Base-by-base conservation (phyloP, 768 basidiomycete species). In the Trametes coccinea region DNA sequence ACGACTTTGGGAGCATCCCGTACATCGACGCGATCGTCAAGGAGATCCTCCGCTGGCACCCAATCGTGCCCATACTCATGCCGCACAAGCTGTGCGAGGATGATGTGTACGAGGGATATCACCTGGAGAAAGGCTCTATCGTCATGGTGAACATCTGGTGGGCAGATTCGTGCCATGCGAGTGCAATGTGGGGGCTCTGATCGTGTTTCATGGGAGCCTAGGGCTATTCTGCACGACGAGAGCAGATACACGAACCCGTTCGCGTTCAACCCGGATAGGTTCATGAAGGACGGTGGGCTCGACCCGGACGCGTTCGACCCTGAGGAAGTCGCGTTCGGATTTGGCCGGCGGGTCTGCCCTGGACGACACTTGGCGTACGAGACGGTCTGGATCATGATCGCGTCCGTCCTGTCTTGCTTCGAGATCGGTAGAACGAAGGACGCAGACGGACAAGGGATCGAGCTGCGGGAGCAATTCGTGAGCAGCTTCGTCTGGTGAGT, bases 21-120 rank as follows among this genome's bases (percentile, higher is more conserved):
- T 90, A 82, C 67, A 74, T 84, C 51, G 77, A 86, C 9, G 82
- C 82, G 3, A 59, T 88, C 37, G 68, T 86, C 61, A 79, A 75
- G 16, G 85, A 88, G n/a, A 22, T 60, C 13, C 17, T 66, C 27
- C 61, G 61, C 5, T 62, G 56, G 56, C 37, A 58, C 4, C 61
- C 61, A 0, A 56, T 56, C 43, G 60, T 62, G 2, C 55, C 54
- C 5, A 13, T 62, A 61, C 59, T 47, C 6, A 41, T 73, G 29
- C 67, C 71, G 9, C 70, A 74, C 30, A 60, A 65, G 2, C 57
- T 69, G 5, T 30, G 46, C 4, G 49, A 17, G 14, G 63, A 69
- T 27, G 72, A 74, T 43, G 62, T 54, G 11, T 75, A 73, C 54
- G 53, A 65, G 10, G 72, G 69, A 0, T 71, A 67, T 52, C 31